Base-by-base conservation (phyloP, 2,329 filamentous ascomycete genomes). In the Fusarium caatingaense region DNA sequence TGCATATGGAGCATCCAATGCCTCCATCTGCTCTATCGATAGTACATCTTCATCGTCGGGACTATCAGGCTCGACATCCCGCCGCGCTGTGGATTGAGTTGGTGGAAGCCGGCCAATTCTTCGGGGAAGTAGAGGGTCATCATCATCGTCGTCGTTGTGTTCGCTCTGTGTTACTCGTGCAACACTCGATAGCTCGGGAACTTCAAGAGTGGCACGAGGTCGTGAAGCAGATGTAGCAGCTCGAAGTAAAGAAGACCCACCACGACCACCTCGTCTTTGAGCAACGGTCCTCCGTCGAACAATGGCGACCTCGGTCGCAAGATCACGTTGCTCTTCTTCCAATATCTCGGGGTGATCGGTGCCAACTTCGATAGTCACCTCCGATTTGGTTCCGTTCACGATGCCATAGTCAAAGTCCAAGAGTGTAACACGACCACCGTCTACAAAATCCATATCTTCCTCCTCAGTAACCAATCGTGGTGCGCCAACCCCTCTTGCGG, bases 291-390 rank as follows among this genome's bases (percentile, higher is more conserved):
- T 86, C 68, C 92, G 86, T 71, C 92, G 87, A 53, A 93, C 91
- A 72, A 95, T 89, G 68, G 92, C 93, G 21, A 96, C 92, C 77
- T 94, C 92, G 2, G 90, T 88, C 60, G 91, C 92, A 60, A 95
- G 83, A 72, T 93, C 92, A 23, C 91, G 88, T 68, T 87, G 86
- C 73, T 93, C 91, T 76, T 95, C 93, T 72, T 91, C 88, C 20
- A 96, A 81, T 0, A 89, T 81, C 76, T 93, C 92, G 1, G 92
- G 88, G 49, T 90, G 84, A 25, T 86, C 86, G 32, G 89, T 89
- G 13, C 93, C 93, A 27, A 95, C 88, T 75, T 95, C 92, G 55
- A 96, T 91, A 3, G 85, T 89, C 44, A 92, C 79, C 64, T 91
- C 87, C 2, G 79, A 80, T 59, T 84, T 83, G 45, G 80, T 78